Evolutionary conservation across 305 asterid species (phyloP).

Genomic region (Euphrasia arctica): DNA sequence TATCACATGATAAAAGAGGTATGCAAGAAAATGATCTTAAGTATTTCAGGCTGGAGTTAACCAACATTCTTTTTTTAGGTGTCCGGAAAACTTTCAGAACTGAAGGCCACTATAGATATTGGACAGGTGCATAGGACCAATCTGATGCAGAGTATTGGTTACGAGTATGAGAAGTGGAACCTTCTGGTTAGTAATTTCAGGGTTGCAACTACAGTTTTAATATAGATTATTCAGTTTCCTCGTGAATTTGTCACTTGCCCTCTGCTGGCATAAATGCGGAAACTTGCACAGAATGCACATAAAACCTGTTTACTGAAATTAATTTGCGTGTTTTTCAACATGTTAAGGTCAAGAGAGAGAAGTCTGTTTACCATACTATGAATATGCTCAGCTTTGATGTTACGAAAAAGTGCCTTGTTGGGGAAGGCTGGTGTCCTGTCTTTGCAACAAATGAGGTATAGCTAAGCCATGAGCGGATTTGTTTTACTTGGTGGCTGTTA

Average conservation of each 20-base stretch:
- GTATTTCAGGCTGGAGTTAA: slow-evolving; percentile 7
- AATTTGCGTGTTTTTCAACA: neutral
- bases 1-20: slow-evolving; percentile 57
- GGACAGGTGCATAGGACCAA: slow-evolving; percentile 45
- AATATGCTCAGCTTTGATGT: slow-evolving; percentile 95
- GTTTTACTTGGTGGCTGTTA: neutral
- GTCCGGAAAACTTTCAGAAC: slow-evolving; percentile 55
- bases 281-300: neutral
- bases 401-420: slow-evolving; percentile 92
- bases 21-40: slow-evolving; percentile 8
- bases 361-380: slow-evolving; percentile 78
- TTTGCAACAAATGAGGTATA: slow-evolving; percentile 70
- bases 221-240: neutral
- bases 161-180: slow-evolving; percentile 56
- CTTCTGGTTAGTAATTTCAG: slow-evolving; percentile 42
- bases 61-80: slow-evolving; percentile 36
- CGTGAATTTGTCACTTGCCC: neutral
- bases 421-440: slow-evolving; percentile 97
- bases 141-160: slow-evolving; percentile 45
- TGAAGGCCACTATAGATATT: slow-evolving; percentile 51
- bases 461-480: neutral
- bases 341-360: slow-evolving; percentile 75
- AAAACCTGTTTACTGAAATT: neutral
- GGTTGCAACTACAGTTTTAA: slow-evolving; percentile 20
- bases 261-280: neutral